Percentiles rank a stretch among this genome's conserved stretches.
phyloP scores from a whole-genome alignment of 2,329 filamentous ascomycete genomes.

The Ophiostoma ips region DNA sequence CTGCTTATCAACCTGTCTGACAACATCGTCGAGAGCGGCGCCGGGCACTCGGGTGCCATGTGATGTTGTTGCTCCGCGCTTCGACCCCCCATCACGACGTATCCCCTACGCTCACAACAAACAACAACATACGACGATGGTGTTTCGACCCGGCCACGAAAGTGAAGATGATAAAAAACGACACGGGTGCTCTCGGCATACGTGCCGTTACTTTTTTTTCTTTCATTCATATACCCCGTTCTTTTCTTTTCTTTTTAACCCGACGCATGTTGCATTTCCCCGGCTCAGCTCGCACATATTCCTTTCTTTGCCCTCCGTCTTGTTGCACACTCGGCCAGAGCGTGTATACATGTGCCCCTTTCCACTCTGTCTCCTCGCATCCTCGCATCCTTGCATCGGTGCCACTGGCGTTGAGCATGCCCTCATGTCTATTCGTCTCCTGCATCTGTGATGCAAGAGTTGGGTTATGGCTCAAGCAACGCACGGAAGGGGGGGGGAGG shows the following conservation, averaged over 20 bases:
- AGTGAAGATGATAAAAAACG: background rate
- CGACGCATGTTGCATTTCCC: no score
- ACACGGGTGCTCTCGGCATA: background rate
- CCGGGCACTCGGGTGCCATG: constrained; percentile 14
- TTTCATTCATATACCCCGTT: background rate
- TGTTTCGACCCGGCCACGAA: background rate
- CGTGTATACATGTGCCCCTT: background rate
- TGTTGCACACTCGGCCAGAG: background rate
- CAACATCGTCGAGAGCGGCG: constrained; percentile 47
- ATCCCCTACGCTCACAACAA: no score
- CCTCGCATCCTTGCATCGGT: no score
- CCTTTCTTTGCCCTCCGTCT: background rate
- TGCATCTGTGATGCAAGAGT: no score
- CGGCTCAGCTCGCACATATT: background rate
- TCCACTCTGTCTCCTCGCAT: background rate
- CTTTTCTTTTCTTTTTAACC: background rate
- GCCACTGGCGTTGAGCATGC: background rate
- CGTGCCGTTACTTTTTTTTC: background rate
- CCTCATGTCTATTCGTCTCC: no score
- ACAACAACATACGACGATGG: no score
- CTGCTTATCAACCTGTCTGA: constrained; percentile 93
- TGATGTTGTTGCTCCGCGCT: background rate
- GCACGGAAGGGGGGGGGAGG: no score
- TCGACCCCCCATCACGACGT: background rate
- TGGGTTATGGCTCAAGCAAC: no score